Base-by-base conservation (phyloP, 2,329 filamentous ascomycete species). In the Cytospora chrysosperma region DNA sequence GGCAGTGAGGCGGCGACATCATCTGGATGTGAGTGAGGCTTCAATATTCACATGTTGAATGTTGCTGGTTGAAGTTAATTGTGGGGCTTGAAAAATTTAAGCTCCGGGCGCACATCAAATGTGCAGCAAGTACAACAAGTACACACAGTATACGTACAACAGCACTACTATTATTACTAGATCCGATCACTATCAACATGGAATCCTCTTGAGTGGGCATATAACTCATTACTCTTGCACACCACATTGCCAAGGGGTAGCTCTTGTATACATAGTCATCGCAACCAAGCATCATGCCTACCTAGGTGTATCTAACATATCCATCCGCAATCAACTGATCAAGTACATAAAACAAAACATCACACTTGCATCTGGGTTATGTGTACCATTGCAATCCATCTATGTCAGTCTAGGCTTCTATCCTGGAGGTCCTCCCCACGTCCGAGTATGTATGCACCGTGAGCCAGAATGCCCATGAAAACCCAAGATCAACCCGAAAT, bases 391-490 rank as follows among this genome's bases (percentile, higher is more conserved):
- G 59, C 60, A 58, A 27, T 32, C 32, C 53, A 58, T 62, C 60
- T 62, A 62, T 58, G 47, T 62, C 60, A 57, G 49, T 62, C 54
- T 62, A 62, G 53, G 55, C 54, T 43, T 62, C 54, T 62, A 62
- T 57, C 47, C 54, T 57, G 54, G 24, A 62, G n/a, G n/a, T 17
- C 27, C 13, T 55, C 52, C n/a, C n/a, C 34, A 43, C 51, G 17
- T 24, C 47, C 7, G n/a, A 19, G 53, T 43, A 58, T 58, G 53
- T 43, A 62, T 58, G 34, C 55, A 37, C 54, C 49, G 49, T 52
- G 26, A 27, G 49, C 60, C 34, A 32, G 27, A 34, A 47, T 21
- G 27, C 28, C 21, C 8, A 13, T 19, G 24, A 40, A n/a, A 28
- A 28, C 43, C 49, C 40, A 24, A 24, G 34, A 24, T n/a, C 19